Evolutionary conservation across 345 rosid genomes (phyloP).

Genomic region (Eucalyptus dawsonii): DNA sequence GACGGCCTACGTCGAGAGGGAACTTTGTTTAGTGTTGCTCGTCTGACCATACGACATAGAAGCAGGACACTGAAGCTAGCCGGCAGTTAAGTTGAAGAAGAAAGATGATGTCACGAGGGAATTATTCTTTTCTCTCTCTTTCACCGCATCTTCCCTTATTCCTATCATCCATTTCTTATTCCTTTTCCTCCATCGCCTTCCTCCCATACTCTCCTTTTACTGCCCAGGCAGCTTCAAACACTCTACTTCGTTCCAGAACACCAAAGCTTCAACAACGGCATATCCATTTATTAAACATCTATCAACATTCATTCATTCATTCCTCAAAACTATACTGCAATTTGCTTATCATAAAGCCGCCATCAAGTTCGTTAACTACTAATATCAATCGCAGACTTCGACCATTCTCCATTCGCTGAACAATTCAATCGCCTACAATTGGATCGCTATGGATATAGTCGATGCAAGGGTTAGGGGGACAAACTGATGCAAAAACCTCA

Average conservation of each 20-base stretch:
- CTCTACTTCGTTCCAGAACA: neutral
- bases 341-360: neutral
- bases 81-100: too few species aligned
- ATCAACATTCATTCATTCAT: neutral
- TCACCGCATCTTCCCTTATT: too few species aligned
- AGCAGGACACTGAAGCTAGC: too few species aligned
- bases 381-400: too few species aligned
- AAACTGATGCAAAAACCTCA: neutral
- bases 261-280: neutral
- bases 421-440: neutral
- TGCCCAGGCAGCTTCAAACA: neutral
- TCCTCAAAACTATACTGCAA: neutral
- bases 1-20: too few species aligned
- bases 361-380: too few species aligned
- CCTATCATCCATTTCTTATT: too few species aligned
- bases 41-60: too few species aligned
- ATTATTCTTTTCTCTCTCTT: too few species aligned
- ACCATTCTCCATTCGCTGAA: neutral
- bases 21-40: too few species aligned
- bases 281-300: neutral
- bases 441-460: accelerated
- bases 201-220: neutral
- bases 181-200: too few species aligned
- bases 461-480: neutral
- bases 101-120: too few species aligned